Evolutionary conservation across 179 eudicot genomes (phyloP).

Genomic region (Corrigiola litoralis): DNA sequence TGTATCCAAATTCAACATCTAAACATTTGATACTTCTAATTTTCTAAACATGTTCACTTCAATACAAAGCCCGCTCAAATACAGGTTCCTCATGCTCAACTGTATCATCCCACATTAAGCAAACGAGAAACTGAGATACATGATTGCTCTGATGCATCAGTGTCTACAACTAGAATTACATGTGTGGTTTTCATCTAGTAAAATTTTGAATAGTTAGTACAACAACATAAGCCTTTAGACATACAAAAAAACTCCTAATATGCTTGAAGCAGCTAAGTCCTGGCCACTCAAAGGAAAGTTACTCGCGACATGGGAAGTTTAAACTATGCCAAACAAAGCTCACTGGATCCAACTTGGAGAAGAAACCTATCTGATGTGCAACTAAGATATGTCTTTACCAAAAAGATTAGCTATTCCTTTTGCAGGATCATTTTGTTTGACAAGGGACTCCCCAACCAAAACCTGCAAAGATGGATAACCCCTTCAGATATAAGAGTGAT

Average conservation of each 20-base stretch:
- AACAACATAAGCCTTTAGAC: neutral
- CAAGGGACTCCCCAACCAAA: conserved; percentile 95
- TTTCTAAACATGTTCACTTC: too few relatives aligned
- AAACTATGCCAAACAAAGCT: neutral
- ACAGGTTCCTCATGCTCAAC: too few relatives aligned
- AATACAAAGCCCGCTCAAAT: too few relatives aligned
- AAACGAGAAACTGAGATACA: too few relatives aligned
- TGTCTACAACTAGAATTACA: too few relatives aligned
- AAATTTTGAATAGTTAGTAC: neutral
- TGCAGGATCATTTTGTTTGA: conserved; percentile 67
- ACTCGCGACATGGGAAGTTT: neutral
- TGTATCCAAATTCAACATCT: too few relatives aligned
- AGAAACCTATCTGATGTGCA: neutral
- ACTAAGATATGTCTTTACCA: conserved; percentile 64
- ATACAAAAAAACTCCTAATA: too few relatives aligned
- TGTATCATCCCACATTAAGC: too few relatives aligned
- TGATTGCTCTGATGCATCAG: too few relatives aligned
- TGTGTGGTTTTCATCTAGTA: neutral
- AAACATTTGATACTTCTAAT: too few relatives aligned
- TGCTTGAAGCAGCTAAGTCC: neutral
- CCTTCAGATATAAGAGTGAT: neutral
- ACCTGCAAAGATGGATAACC: conserved; percentile 45
- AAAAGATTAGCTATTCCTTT: conserved; percentile 68
- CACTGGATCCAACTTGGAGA: neutral
- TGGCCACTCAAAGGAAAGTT: neutral